Evolutionary conservation across 2,329 filamentous ascomycete genomes (phyloP).

Genomic region (Xylariaceae sp.): DNA sequence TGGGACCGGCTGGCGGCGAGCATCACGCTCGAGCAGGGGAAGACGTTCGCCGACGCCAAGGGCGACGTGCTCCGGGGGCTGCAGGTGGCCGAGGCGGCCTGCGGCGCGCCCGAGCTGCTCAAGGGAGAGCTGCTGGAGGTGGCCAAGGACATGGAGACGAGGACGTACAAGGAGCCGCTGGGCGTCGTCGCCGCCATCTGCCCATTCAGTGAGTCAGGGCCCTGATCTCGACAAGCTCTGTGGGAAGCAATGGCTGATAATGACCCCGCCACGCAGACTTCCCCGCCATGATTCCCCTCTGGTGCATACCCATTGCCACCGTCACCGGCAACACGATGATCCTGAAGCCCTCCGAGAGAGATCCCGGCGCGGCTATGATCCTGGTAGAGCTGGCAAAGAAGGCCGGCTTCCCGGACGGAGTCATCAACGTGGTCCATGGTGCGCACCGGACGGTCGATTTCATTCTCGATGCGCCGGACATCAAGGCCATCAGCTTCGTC

Average conservation of each 20-base stretch:
- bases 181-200: conserved; percentile 79
- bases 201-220: conserved; percentile 62
- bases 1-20: conserved; percentile 79
- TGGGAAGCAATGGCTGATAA: conserved; percentile 2
- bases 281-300: conserved; percentile 88
- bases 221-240: background rate
- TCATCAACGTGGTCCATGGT: conserved; percentile 78
- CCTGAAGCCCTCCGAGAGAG: conserved; percentile 79
- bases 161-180: conserved; percentile 73
- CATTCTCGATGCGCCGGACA: conserved; percentile 74
- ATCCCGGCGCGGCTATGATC: conserved; percentile 80
- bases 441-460: conserved; percentile 77
- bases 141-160: conserved; percentile 83
- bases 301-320: conserved; percentile 79
- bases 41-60: conserved; percentile 76
- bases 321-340: conserved; percentile 78
- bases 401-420: conserved; percentile 74
- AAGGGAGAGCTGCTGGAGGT: conserved; percentile 81
- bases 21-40: conserved; percentile 83
- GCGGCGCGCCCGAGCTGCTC: conserved; percentile 71
- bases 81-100: conserved; percentile 78
- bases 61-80: conserved; percentile 76
- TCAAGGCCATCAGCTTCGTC: conserved; percentile 84
- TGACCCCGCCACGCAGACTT: conserved; percentile 51
- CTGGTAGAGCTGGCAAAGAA: conserved; percentile 71